Conservation (phyloP, 768 basidiomycete species). For the Lactarius quietus region DNA sequence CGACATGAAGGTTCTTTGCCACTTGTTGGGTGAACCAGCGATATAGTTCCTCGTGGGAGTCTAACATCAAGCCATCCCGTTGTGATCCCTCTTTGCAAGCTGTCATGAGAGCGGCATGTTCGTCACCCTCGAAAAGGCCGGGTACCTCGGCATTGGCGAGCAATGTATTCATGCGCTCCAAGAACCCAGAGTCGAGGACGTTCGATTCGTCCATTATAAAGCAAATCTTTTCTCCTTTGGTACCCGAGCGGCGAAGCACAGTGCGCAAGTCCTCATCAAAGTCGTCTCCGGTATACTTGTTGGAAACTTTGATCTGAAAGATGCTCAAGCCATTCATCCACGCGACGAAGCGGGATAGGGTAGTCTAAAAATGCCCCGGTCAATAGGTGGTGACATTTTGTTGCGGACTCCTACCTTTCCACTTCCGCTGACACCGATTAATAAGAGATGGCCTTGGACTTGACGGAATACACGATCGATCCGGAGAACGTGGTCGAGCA, state of each 20-base stretch:
- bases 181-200: conserved; percentile 96
- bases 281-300: conserved; percentile 97
- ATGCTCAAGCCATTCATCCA: conserved; percentile 99
- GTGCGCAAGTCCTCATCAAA: conserved; percentile 97
- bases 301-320: conserved; percentile 99
- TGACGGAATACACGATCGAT: conserved; percentile 99
- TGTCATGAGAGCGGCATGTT: conserved; percentile 96
- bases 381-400: neutral
- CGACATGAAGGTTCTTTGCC: conserved; percentile 95
- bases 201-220: conserved; percentile 99
- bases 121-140: conserved; percentile 99
- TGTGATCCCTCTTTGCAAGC: conserved; percentile 99
- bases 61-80: conserved; percentile 95
- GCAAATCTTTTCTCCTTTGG: conserved; percentile 98
- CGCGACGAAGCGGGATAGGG: conserved; percentile 94
- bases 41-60: conserved; percentile 96
- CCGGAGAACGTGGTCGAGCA: conserved; percentile 94
- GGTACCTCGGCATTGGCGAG: conserved; percentile 99
- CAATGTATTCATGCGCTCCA: conserved; percentile 99
- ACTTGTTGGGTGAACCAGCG: conserved; percentile 99
- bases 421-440: conserved; percentile 97
- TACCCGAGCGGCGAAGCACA: conserved; percentile 91
- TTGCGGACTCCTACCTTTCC: conserved; percentile 69
- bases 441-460: conserved; percentile 90
- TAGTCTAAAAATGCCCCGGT: conserved; percentile 60